These are phyloP conservation scores for Magnusiomyces clavatus DNA, from an alignment of 1,139 yeast genomes.

Conservation along the genomic window DNA sequence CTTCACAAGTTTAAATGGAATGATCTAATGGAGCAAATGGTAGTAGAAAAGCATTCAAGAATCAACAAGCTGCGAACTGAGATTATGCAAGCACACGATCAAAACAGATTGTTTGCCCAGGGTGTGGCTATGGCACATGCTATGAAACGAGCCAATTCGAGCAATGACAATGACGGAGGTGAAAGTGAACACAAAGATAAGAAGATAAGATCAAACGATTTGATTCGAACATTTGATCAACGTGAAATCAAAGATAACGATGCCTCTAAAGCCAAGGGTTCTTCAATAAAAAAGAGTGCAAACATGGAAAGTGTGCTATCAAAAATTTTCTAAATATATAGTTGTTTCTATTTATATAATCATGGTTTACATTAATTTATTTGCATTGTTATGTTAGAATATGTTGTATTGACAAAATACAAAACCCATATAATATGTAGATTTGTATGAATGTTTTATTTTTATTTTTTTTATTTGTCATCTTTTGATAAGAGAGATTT, in stretches of 20 bases:
- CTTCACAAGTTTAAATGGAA: slow-evolving; percentile 92
- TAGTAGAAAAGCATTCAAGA: slow-evolving; percentile 81
- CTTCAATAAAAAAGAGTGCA: background rate
- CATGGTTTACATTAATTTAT: too few species aligned
- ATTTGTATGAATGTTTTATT: too few species aligned
- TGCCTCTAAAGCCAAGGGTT: background rate
- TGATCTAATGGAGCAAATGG: slow-evolving; percentile 88
- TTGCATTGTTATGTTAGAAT: too few species aligned
- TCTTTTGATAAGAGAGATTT: too few species aligned
- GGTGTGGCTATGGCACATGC: slow-evolving; percentile 80
- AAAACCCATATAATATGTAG: too few species aligned
- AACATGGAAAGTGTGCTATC: background rate
- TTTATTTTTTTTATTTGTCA: too few species aligned
- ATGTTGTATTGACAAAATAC: too few species aligned
- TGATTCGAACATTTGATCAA: slow-evolving; percentile 28
- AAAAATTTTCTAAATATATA: background rate
- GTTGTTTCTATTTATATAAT: too few species aligned
- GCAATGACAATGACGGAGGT: slow-evolving; percentile 12
- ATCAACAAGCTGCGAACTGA: slow-evolving; percentile 84
- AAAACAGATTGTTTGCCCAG: slow-evolving; percentile 73
- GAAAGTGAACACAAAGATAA: slow-evolving; percentile 45
- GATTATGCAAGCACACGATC: slow-evolving; percentile 77
- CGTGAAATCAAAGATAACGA: slow-evolving; percentile 20
- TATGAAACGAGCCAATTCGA: slow-evolving; percentile 26
- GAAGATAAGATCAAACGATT: background rate